A percentile compares a stretch with the other conserved stretches of the same genome.
Conservation (phyloP, 768 basidiomycete genomes). For the Pleurotus citrinopileatus region DNA sequence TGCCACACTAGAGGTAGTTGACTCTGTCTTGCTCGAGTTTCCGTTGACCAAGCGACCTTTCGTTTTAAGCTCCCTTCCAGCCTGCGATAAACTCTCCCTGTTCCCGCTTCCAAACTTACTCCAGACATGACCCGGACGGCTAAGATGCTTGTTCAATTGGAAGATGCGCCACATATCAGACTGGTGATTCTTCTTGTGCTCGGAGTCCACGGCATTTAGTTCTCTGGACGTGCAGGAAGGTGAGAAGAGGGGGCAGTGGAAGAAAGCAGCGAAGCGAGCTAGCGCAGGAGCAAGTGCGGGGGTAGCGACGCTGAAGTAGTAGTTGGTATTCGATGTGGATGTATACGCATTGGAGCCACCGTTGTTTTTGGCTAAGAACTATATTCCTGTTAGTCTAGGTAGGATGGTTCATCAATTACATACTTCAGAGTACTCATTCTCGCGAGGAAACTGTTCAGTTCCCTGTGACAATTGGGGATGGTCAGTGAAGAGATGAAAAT, state of each 20-base stretch:
- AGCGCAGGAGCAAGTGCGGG: constrained; percentile 66
- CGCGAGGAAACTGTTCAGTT: constrained; percentile 79
- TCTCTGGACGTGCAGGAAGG: constrained; percentile 86
- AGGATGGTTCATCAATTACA: constrained; percentile 12
- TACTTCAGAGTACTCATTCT: constrained; percentile 94
- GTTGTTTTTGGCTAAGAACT: constrained; percentile 81
- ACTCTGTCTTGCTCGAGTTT: constrained; percentile 20
- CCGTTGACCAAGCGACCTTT: constrained; percentile 39
- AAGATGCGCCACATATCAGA: constrained; percentile 91
- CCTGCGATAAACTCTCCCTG: constrained; percentile 64
- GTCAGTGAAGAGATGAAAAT: constrained; percentile 4
- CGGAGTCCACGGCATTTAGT: constrained; percentile 94
- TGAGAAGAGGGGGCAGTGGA: constrained; percentile 88
- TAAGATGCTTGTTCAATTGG: constrained; percentile 88
- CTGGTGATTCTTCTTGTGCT: constrained; percentile 96
- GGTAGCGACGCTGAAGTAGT: constrained; percentile 72
- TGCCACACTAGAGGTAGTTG: constrained; percentile 27
- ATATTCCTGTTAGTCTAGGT: constrained; percentile 10
- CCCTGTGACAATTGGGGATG: constrained; percentile 43
- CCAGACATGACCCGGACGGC: constrained; percentile 78
- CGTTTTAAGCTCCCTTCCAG: constrained; percentile 54
- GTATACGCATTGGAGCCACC: constrained; percentile 93
- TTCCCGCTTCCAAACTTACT: constrained; percentile 91
- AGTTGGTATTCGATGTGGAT: constrained; percentile 88
- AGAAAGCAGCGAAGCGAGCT: constrained; percentile 81